phyloP scores from a whole-genome alignment of 495 filamentous ascomycete species.

The Pseudoneurospora amorphoporcata region DNA sequence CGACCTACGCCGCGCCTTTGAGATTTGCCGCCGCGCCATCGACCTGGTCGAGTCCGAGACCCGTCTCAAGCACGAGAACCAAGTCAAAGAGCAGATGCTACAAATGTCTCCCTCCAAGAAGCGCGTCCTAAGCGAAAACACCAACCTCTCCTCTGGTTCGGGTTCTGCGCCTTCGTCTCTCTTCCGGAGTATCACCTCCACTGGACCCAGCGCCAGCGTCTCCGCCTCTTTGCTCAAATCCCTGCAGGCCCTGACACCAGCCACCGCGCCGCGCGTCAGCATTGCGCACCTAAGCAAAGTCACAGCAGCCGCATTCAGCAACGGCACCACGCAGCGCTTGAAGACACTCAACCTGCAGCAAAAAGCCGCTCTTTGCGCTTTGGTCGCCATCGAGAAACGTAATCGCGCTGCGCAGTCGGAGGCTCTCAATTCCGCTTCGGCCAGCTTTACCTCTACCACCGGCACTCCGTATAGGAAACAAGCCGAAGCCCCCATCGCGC shows the following conservation, averaged over 20 bases:
- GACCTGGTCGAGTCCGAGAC: constrained; percentile 84
- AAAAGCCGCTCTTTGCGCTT: constrained; percentile 84
- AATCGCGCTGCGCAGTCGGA: constrained; percentile 33
- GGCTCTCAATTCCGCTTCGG: constrained; percentile 46
- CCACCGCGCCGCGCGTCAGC: constrained; percentile 79
- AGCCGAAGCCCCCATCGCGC: constrained; percentile 55
- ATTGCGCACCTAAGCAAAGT: constrained; percentile 87
- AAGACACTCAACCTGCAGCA: constrained; percentile 88
- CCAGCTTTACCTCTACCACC: constrained; percentile 12
- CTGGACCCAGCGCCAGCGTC: constrained; percentile 3
- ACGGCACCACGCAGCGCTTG: constrained; percentile 72
- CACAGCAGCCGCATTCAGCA: constrained; percentile 74
- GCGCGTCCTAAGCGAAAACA: constrained; percentile 34
- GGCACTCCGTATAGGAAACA: constrained; percentile 16
- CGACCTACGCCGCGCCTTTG: constrained; percentile 90
- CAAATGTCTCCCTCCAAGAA: constrained; percentile 33
- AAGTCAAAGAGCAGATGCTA: constrained; percentile 39
- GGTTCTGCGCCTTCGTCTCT: constrained; percentile 20
- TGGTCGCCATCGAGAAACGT: constrained; percentile 68
- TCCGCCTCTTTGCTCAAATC: constrained; percentile 31
- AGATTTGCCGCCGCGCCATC: constrained; percentile 81
- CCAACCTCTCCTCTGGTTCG: constrained; percentile 34
- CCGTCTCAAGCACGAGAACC: constrained; percentile 48
- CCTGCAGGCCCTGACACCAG: constrained; percentile 47
- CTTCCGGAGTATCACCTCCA: background rate